These are phyloP conservation scores for Linderniella brevidens DNA, from an alignment of 257 asterid genomes.

Conservation along the genomic window DNA sequence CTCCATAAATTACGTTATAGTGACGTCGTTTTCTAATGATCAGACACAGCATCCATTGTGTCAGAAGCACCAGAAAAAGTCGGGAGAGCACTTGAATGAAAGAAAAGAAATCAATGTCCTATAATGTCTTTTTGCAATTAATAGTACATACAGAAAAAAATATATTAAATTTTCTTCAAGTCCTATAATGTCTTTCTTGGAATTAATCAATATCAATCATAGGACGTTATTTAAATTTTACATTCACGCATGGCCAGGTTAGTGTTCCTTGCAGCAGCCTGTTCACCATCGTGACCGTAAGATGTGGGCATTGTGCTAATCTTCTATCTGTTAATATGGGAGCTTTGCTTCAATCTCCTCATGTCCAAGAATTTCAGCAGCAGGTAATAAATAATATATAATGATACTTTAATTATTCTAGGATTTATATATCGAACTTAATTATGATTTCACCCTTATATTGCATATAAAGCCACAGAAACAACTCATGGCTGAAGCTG, in stretches of 20 bases:
- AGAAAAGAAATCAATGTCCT: neutral
- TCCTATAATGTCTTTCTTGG: neutral
- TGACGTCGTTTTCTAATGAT: conserved; percentile 28
- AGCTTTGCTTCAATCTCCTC: conserved; percentile 36
- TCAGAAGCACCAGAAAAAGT: conserved; percentile 16
- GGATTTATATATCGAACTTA: too few species aligned
- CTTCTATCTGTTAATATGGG: conserved; percentile 56
- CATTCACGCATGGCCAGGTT: conserved; percentile 36
- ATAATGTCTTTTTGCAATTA: neutral
- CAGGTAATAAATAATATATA: conserved; percentile 9
- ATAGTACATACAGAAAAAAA: too few species aligned
- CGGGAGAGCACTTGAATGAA: conserved; percentile 15
- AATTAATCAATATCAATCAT: too few species aligned
- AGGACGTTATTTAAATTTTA: too few species aligned
- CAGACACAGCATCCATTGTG: conserved; percentile 1
- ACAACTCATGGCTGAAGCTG: neutral
- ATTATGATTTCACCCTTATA: too few species aligned
- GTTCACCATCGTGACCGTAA: conserved; percentile 46
- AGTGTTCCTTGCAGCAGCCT: conserved; percentile 51
- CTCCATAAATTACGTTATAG: conserved; percentile 18
- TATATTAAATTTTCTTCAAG: neutral
- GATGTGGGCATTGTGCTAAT: conserved; percentile 72
- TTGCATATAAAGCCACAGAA: neutral
- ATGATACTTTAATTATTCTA: neutral
- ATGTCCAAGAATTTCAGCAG: conserved; percentile 33